Conservation (phyloP, 2,329 filamentous ascomycete genomes). For the Fusarium anthophilum region DNA sequence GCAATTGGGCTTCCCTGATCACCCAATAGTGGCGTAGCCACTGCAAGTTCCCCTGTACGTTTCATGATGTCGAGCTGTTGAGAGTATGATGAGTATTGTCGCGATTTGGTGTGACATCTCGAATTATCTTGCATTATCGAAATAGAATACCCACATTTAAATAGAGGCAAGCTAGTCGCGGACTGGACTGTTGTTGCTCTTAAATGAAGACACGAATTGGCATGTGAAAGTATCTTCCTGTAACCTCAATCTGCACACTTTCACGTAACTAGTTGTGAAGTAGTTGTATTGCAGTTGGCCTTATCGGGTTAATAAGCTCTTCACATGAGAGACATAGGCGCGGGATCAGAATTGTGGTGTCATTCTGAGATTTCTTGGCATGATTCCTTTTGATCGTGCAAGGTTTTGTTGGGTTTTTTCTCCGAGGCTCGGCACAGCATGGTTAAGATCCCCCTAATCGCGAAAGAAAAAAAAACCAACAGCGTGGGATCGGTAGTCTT, state of each 20-base stretch:
- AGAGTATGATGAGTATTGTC: not conserved
- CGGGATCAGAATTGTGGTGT: constrained; percentile 7
- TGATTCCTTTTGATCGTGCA: constrained; percentile 2
- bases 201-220: not conserved
- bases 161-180: not conserved
- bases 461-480: constrained; percentile 6
- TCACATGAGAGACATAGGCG: constrained; percentile 12
- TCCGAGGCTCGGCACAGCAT: constrained; percentile 10
- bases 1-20: not conserved
- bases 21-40: not conserved
- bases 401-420: constrained; percentile 2
- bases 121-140: not conserved
- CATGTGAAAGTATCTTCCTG: constrained; percentile 15
- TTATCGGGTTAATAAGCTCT: constrained; percentile 5
- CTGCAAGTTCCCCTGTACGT: not conserved
- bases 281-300: constrained; percentile 4
- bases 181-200: not conserved
- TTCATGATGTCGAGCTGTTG: not conserved
- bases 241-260: not conserved
- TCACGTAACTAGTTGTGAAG: not conserved
- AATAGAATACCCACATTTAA: not conserved
- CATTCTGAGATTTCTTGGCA: constrained; percentile 11
- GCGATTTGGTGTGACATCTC: not conserved
- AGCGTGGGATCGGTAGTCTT: constrained; percentile 24
- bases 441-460: constrained; percentile 12